Evolutionary conservation across 139 green algal genomes (phyloP).

Genomic region (Tetratostichococcus sp.): DNA sequence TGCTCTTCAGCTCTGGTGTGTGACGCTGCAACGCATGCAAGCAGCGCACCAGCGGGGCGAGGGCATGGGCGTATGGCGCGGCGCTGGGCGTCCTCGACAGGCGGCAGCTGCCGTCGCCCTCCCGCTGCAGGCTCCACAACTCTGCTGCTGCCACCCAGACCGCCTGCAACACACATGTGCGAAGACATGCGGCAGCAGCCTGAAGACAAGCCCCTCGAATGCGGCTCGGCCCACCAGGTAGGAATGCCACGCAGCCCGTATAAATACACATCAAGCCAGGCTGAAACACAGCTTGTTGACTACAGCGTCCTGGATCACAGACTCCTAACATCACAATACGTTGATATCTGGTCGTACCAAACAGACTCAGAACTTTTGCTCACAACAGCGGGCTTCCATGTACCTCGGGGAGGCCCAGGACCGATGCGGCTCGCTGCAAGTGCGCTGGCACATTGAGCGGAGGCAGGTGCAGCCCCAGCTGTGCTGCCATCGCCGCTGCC

Average conservation of each 20-base stretch:
- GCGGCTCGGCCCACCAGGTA: too few relatives aligned
- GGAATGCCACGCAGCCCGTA: too few relatives aligned
- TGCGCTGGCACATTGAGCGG: conserved; percentile 4
- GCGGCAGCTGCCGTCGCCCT: not conserved
- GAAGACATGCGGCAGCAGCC: too few relatives aligned
- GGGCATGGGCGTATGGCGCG: not conserved
- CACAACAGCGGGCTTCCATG: not conserved
- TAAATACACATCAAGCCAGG: too few relatives aligned
- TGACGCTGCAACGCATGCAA: too few relatives aligned
- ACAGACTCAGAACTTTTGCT: too few relatives aligned
- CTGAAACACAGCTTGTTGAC: too few relatives aligned
- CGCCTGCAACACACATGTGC: conserved; percentile 9
- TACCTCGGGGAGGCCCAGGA: not conserved
- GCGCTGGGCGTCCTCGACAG: not conserved
- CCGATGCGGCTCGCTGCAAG: not conserved
- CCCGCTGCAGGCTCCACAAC: conserved; percentile 5
- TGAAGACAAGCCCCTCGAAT: too few relatives aligned
- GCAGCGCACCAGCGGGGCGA: not conserved
- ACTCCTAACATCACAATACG: too few relatives aligned
- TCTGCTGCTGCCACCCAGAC: not conserved
- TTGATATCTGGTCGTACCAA: too few relatives aligned
- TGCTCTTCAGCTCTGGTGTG: too few relatives aligned
- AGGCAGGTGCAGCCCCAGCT: conserved; percentile 16
- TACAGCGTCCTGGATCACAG: too few relatives aligned
- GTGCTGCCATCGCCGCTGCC: not conserved